phyloP scores from a whole-genome alignment of 768 basidiomycete species.

The Lactarius evosmus region DNA sequence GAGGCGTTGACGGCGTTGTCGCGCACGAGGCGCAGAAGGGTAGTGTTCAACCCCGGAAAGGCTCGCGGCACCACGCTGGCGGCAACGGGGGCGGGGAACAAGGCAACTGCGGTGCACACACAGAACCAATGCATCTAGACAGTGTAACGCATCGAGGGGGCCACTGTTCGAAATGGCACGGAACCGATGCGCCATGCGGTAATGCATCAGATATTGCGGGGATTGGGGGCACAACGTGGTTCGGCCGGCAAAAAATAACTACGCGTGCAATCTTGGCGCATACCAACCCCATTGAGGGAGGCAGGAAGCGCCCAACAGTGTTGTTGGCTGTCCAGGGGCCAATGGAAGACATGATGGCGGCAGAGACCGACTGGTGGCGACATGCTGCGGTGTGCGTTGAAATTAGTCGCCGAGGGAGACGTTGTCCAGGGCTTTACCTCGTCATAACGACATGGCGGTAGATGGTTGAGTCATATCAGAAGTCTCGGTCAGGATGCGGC shows the following conservation, averaged over 20 bases:
- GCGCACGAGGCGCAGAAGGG: constrained; percentile 26
- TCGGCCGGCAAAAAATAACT: not conserved
- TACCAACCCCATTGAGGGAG: not conserved
- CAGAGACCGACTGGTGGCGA: not conserved
- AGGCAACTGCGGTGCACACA: not conserved
- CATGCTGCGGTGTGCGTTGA: no score
- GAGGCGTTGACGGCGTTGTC: constrained; percentile 33
- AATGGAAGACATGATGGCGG: not conserved
- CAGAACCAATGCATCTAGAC: constrained; percentile 8
- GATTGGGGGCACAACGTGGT: not conserved
- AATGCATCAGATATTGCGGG: not conserved
- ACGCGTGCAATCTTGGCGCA: not conserved
- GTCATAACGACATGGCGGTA: not conserved
- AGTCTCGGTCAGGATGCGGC: not conserved
- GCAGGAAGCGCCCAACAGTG: not conserved
- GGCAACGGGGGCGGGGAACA: not conserved
- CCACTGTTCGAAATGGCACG: not conserved
- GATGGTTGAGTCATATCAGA: no score
- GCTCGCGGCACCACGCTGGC: not conserved
- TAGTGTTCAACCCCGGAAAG: not conserved
- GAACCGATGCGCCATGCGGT: not conserved
- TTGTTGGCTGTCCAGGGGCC: not conserved
- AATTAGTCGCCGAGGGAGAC: no score
- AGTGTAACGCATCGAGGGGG: not conserved
- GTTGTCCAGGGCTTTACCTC: not conserved